These are phyloP conservation scores for Sphaerobolus stellatus DNA, from an alignment of 1,284 basidiomycete species.

Conservation along the genomic window DNA sequence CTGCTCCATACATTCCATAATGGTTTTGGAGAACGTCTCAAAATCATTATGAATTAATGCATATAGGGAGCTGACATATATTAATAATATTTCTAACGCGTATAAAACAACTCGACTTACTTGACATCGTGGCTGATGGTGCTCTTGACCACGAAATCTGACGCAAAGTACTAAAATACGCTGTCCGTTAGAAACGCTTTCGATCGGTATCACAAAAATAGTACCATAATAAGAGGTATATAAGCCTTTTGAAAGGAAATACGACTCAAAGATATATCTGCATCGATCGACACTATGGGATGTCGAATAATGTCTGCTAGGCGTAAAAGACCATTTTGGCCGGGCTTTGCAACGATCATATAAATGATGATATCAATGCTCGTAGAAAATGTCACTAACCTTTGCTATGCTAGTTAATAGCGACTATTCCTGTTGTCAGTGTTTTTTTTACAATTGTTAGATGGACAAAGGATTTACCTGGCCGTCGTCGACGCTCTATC, in stretches of 20 bases:
- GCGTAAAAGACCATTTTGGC: slow-evolving; percentile 46
- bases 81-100: neutral
- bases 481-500: slow-evolving; percentile 53
- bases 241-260: slow-evolving; percentile 64
- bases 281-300: slow-evolving; percentile 40
- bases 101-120: slow-evolving; percentile 32
- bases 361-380: neutral
- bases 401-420: neutral
- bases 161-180: slow-evolving; percentile 54
- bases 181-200: neutral
- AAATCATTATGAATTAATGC: slow-evolving; percentile 52
- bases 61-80: slow-evolving; percentile 49
- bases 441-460: neutral
- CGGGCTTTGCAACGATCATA: neutral
- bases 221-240: slow-evolving; percentile 56
- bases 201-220: slow-evolving; percentile 14
- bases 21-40: slow-evolving; percentile 39
- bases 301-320: slow-evolving; percentile 54
- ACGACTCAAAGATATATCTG: slow-evolving; percentile 28
- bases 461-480: slow-evolving; percentile 39
- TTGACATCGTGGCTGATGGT: slow-evolving; percentile 56
- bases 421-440: neutral
- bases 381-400: neutral
- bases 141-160: slow-evolving; percentile 61
- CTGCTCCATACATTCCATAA: slow-evolving; percentile 43